Percentiles rank a stretch among this genome's conserved stretches.
phyloP scores from a whole-genome alignment of 202 grass and related monocot genomes.

The Schoenoplectus tabernaemontani region DNA sequence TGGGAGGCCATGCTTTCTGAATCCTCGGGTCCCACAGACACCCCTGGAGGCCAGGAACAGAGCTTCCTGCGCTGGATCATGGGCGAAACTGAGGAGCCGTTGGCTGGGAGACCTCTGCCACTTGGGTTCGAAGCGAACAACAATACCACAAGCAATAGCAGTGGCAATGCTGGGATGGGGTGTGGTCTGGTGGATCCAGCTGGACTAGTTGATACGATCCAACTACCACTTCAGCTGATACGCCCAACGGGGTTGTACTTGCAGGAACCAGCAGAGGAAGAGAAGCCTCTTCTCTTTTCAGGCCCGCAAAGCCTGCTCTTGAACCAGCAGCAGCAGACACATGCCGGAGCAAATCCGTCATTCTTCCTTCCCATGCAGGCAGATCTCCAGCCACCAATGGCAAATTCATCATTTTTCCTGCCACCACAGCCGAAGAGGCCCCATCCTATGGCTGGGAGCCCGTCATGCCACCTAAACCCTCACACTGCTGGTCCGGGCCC shows the following conservation, averaged over 20 bases:
- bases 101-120: neutral
- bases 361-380: conserved; percentile 28
- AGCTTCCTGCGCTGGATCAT: conserved; percentile 63
- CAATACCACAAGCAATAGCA: conserved; percentile 2
- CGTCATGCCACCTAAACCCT: conserved; percentile 9
- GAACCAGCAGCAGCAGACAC: conserved; percentile 52
- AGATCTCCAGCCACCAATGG: neutral
- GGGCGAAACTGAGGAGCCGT: conserved; percentile 34
- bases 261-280: conserved; percentile 28
- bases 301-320: conserved; percentile 30
- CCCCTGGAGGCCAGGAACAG: conserved; percentile 39
- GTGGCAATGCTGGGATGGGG: conserved; percentile 18
- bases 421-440: conserved; percentile 27
- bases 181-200: conserved; percentile 39
- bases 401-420: conserved; percentile 8
- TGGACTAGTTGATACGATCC: conserved; percentile 31
- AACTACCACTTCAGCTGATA: conserved; percentile 27
- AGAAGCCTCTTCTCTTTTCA: conserved; percentile 29
- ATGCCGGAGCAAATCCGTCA: conserved; percentile 31
- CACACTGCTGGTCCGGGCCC: conserved; percentile 15
- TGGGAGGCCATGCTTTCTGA: conserved; percentile 49
- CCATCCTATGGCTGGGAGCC: conserved; percentile 31
- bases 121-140: conserved; percentile 12
- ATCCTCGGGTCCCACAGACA: neutral
- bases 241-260: conserved; percentile 26